Evolutionary conservation across 228 moss, liverwort and hornwort genomes (phyloP), one percentile per base, ranked within the genome.

Genomic region (Sphagnum fallax): DNA sequence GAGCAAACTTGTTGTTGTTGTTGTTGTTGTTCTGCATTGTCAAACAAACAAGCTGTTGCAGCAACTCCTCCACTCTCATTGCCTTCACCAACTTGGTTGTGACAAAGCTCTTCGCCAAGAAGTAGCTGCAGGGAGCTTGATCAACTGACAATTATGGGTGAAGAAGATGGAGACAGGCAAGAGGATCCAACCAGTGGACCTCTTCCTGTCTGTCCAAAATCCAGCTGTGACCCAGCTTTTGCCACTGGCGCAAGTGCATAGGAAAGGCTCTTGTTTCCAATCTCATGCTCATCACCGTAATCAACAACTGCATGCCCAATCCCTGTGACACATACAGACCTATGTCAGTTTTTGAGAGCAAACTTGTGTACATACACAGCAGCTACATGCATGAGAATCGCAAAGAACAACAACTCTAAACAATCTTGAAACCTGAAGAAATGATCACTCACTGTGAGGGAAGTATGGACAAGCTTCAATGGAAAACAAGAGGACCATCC

Each of bases 131-230:
- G 80, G 52, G 90, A 87, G 32, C 84, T 85, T 63, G 80, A 63
- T 62, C 81, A 76, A 16, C 32, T 32, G 2, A 95, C 92, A 77
- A 92, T 90, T 49, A 83, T 75, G 49, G 88, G 81, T n/a, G 86
- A 87, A 55, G 85, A 85, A 8, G 94, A 87, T n/a, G 80, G 75
- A 68, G 77, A 80, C 92, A 95, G 52, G 95, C 32, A 32, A 32
- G 32, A 32, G 2, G 32, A 90, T 12, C 95, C 92, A 48, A 92
- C 74, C 51, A 95, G 74, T 32, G 92, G 92, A 53, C 95, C 92
- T 48, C 32, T 32, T 32, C 32, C 32, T 32, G 85, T 57, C 71
- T 80, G 90, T 62, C 81, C 77, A 16, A 16, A 16, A 16, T 76
- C 80, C 12, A 82, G 81, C 48, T 92, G 90, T 67, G 74, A 64